Evolutionary conservation across 2,329 filamentous ascomycete genomes (phyloP).

Genomic region (Orbilia oligospora): DNA sequence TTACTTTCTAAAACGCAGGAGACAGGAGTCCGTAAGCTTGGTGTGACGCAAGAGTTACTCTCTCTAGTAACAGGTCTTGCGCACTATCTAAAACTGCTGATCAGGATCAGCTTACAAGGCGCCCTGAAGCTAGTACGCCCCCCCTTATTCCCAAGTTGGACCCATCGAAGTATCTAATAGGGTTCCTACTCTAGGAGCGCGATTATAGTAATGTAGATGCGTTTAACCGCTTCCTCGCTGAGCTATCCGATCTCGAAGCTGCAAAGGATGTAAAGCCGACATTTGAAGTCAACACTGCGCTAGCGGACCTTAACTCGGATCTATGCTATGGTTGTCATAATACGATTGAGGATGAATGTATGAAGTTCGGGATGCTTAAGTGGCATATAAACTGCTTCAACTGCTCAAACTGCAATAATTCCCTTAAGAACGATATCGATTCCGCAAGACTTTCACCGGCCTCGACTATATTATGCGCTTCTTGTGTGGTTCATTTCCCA

Average conservation of each 20-base stretch:
- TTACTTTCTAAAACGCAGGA: slow-evolving; percentile 95
- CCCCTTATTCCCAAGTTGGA: not conserved
- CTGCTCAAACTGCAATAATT: slow-evolving; percentile 79
- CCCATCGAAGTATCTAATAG: not conserved
- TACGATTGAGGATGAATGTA: slow-evolving; percentile 94
- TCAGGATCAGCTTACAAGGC: slow-evolving; percentile 95
- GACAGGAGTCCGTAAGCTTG: slow-evolving; percentile 87
- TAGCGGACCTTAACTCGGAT: slow-evolving; percentile 84
- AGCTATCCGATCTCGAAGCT: slow-evolving; percentile 85
- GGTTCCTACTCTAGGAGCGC: slow-evolving; percentile 73
- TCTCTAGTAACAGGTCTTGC: slow-evolving; percentile 95
- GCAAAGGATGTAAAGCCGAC: slow-evolving; percentile 80
- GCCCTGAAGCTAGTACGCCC: slow-evolving; percentile 78
- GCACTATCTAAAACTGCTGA: slow-evolving; percentile 96
- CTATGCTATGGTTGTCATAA: slow-evolving; percentile 85
- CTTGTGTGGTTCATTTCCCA: slow-evolving; percentile 74
- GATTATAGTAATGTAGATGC: slow-evolving; percentile 82
- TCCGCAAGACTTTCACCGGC: slow-evolving; percentile 79
- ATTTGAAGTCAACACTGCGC: slow-evolving; percentile 76
- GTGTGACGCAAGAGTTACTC: slow-evolving; percentile 97
- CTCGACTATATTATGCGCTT: slow-evolving; percentile 78
- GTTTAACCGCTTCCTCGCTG: slow-evolving; percentile 84
- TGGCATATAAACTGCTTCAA: slow-evolving; percentile 87
- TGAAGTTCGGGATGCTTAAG: slow-evolving; percentile 79
- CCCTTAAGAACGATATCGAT: slow-evolving; percentile 78